A percentile compares a stretch with the other conserved stretches of the same genome.
phyloP scores from a whole-genome alignment of 305 asterid genomes.

The Caryopteris hybrid region DNA sequence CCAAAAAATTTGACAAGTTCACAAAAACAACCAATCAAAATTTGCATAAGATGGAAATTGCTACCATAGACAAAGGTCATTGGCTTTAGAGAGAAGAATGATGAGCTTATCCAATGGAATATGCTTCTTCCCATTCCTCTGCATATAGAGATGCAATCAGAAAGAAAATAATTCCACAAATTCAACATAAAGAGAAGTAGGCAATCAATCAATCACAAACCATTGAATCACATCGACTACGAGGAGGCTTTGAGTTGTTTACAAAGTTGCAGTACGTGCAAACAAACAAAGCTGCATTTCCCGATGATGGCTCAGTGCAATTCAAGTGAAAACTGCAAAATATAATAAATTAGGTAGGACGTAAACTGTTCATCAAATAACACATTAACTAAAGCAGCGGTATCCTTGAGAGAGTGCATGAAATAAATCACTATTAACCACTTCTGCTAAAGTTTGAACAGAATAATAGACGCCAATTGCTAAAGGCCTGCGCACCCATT shows the following conservation, averaged over 20 bases:
- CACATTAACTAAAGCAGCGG: not conserved
- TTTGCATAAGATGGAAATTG: constrained; percentile 15
- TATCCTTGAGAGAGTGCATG: constrained; percentile 1
- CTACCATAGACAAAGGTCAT: constrained; percentile 67
- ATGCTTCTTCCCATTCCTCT: constrained; percentile 61
- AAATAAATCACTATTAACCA: not conserved
- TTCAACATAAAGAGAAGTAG: constrained; percentile 13
- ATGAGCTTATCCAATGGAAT: constrained; percentile 52
- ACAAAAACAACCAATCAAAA: not conserved
- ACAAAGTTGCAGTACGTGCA: constrained; percentile 63
- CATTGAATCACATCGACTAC: constrained; percentile 45
- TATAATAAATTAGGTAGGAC: constrained; percentile 15
- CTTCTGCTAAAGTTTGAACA: not conserved
- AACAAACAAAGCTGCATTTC: constrained; percentile 33
- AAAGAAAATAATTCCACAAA: constrained; percentile 2
- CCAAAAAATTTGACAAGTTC: not conserved
- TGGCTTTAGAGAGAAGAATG: constrained; percentile 60
- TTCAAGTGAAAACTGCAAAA: constrained; percentile 66
- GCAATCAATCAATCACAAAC: constrained; percentile 39
- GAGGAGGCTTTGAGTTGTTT: constrained; percentile 48
- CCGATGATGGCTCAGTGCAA: constrained; percentile 38
- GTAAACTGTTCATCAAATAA: constrained; percentile 3
- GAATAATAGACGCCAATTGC: constrained; percentile 4
- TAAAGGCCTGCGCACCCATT: constrained; percentile 8
- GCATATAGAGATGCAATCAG: constrained; percentile 35